A percentile compares a stretch with the other conserved stretches of the same genome.
phyloP scores from a whole-genome alignment of 1,139 yeast species.

The Pneumocystis wakefieldiae region DNA sequence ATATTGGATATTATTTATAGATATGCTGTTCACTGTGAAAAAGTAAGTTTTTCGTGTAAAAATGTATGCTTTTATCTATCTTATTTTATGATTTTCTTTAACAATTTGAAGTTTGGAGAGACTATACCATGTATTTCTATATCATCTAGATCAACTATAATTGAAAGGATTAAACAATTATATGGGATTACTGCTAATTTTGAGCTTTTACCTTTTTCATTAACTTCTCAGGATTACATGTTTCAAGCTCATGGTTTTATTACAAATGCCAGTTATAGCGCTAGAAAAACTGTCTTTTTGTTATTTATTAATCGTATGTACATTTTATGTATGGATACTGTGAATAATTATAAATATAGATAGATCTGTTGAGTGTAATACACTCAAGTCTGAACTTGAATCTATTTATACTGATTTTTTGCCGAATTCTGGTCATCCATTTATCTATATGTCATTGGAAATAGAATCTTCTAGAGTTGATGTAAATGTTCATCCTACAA shows the following conservation, averaged over 20 bases:
- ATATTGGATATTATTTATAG: conserved; percentile 73
- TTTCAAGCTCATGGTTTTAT: conserved; percentile 40
- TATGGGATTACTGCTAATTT: conserved; percentile 59
- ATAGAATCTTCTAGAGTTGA: conserved; percentile 62
- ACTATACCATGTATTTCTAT: conserved; percentile 38
- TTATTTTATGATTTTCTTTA: neutral
- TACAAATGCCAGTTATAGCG: conserved; percentile 56
- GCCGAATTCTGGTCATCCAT: conserved; percentile 71
- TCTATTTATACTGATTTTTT: conserved; percentile 51
- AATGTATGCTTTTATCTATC: conserved; percentile 22
- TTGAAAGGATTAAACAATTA: conserved; percentile 58
- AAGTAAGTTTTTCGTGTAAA: conserved; percentile 66
- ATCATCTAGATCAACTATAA: conserved; percentile 21
- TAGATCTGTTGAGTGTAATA: conserved; percentile 70
- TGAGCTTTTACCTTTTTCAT: conserved; percentile 38
- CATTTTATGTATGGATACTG: neutral
- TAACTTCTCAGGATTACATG: conserved; percentile 19
- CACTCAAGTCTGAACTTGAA: conserved; percentile 52
- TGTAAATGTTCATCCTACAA: conserved; percentile 93
- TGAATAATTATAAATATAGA: conserved; percentile 21
- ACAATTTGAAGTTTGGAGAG: conserved; percentile 17
- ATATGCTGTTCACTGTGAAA: conserved; percentile 60
- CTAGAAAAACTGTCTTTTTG: conserved; percentile 51
- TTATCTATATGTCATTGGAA: conserved; percentile 53
- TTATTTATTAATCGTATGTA: conserved; percentile 54